Base-by-base conservation (phyloP, 805 yeast genomes). In the Wickerhamomyces chambardii region DNA sequence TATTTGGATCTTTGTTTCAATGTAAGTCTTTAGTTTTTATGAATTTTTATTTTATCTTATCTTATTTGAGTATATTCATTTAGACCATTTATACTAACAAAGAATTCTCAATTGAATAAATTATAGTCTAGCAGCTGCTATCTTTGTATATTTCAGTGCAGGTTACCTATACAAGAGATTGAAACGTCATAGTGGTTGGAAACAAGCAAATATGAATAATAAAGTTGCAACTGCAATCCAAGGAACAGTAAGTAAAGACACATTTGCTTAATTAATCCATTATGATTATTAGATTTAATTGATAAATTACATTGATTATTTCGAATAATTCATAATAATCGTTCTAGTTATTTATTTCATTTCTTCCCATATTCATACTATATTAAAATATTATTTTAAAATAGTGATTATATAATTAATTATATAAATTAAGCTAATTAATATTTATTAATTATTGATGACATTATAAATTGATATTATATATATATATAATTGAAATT, bases 1-100 rank as follows among this genome's bases (percentile, higher is more conserved):
- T 4, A 67, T 81, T 35, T 74, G 84, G 64, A 75, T 82, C 33
- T 78, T 82, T 43, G 41, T 74, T 15, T 60, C 75, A 29, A 78
- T 80, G 35, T 56, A 61, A n/a, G 43, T 53, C n/a, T n/a, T n/a
- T n/a, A n/a, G n/a, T n/a, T n/a, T n/a, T n/a, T n/a, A n/a, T n/a
- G n/a, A n/a, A n/a, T 39, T 38, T 60, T 67, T 53, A 64, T 55
- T 24, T 54, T 41, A 48, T 56, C 44, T 48, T 72, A 59, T 30
- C 59, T 50, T 50, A 63, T 45, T 37, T 63, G 56, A 22, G 74
- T 64, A 39, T 48, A 19, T 42, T 45, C 43, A 39, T 48, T 31
- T 48, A 46, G 33, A 41, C 43, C 31, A 7, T 37, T 17, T 11
- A 17, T 16, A 15, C 8, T 29, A 26, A 14, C 34, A n/a, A n/a